Base-by-base conservation (phyloP, 345 rosid species). In the Rhodamnia argentea region DNA sequence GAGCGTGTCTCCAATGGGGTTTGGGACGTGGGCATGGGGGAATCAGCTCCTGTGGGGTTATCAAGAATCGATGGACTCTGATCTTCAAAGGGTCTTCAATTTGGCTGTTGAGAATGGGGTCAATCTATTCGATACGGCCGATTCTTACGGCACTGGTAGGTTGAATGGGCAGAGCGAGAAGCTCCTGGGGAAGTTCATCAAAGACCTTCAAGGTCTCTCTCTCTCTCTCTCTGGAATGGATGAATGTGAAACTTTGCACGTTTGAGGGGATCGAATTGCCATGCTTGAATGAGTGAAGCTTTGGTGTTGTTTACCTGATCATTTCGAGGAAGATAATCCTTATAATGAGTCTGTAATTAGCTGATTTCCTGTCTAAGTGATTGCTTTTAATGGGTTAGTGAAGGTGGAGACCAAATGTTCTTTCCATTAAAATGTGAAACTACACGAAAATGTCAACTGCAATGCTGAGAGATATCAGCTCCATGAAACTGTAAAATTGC, bases 1-100 rank as follows among this genome's bases (percentile, higher is more conserved):
- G 82, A 94, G 90, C 70, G 98, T 94, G 82, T 95, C 99, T 83
- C 99, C 99, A 2, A 96, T 95, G 97, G 99, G 99, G 74, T 96
- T 96, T 87, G 98, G 99, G 57, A 95, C 98, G 20, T 97, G 98
- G 98, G 98, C 99, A 56, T 96, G 99, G 99, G 98, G 96, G 22
- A 97, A 97, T 90, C 98, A 96, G 90, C 92, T 97, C 82, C 94
- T 97, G 40, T 97, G 99, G 99, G 99, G 96, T 2, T 97, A 96
- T 83, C 88, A 92, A 58, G 92, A 94, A 82, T 94, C 97, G 32
- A 96, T 96, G 98, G 99, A 97, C 88, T 55, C 89, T 83, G 92
- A 95, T 86, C 98, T 97, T 86, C 98, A 94, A 85, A 90, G 90
- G 62, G 93, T 92, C 42, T 97, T 97, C 86, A 93, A 93, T 82